These are phyloP conservation scores for Gracilaria gracilis DNA, from an alignment of 23 red algal species.

Conservation along the genomic window DNA sequence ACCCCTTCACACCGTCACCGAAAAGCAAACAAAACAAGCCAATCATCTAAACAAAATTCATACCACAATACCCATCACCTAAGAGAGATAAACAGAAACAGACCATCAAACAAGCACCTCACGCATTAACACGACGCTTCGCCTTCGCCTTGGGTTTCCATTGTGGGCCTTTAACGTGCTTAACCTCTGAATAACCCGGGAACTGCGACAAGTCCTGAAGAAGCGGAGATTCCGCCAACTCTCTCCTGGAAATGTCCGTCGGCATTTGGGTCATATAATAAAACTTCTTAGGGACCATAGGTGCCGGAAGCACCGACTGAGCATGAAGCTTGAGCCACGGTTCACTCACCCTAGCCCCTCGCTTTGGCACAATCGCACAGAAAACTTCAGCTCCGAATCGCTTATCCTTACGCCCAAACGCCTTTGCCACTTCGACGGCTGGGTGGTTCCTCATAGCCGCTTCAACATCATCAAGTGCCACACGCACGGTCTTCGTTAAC, in stretches of 20 bases:
- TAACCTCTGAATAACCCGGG: slow-evolving; percentile 73
- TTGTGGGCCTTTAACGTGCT: slow-evolving; percentile 83
- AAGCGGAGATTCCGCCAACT: slow-evolving; percentile 65
- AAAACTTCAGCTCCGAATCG: slow-evolving; percentile 80
- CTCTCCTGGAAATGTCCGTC: slow-evolving; percentile 51
- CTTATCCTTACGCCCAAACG: slow-evolving; percentile 76
- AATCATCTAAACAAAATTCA: not conserved
- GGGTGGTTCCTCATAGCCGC: slow-evolving; percentile 73
- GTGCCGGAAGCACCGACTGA: slow-evolving; percentile 61
- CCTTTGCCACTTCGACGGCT: slow-evolving; percentile 59
- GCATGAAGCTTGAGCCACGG: slow-evolving; percentile 79
- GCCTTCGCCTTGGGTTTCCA: slow-evolving; percentile 77
- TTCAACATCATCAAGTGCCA: slow-evolving; percentile 80
- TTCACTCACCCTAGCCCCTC: slow-evolving; percentile 72
- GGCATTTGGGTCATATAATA: slow-evolving; percentile 72
- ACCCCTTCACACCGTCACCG: not conserved
- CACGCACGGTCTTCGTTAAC: slow-evolving; percentile 71
- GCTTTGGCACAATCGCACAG: slow-evolving; percentile 83
- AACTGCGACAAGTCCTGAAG: slow-evolving; percentile 74
- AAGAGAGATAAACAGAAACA: too few species aligned
- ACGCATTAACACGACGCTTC: slow-evolving; percentile 32
- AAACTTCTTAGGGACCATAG: slow-evolving; percentile 86
- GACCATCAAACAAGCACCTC: not conserved
- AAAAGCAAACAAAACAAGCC: slow-evolving; percentile 7
- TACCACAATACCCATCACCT: not conserved